Percentiles rank a stretch among this genome's conserved stretches.
Evolutionary conservation across 2,329 filamentous ascomycete species (phyloP).

Genomic region (Fusarium mangiferae): DNA sequence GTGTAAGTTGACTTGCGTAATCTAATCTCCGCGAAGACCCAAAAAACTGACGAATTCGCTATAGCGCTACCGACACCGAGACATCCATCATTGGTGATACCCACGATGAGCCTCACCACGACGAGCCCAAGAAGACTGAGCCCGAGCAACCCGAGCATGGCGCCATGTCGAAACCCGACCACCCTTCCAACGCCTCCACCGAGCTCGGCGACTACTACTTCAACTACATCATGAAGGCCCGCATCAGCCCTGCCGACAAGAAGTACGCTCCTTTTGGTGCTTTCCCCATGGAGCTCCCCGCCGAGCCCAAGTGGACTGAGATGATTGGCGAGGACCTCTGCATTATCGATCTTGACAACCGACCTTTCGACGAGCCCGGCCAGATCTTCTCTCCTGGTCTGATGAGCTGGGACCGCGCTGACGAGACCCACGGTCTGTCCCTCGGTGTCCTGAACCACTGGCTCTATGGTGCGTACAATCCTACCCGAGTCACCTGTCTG

Average conservation of each 20-base stretch:
- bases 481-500: not conserved
- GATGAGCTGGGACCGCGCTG: slow-evolving; percentile 51
- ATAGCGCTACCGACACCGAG: slow-evolving; percentile 38
- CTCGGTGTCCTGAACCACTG: slow-evolving; percentile 57
- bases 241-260: slow-evolving; percentile 36
- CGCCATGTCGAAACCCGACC: slow-evolving; percentile 29
- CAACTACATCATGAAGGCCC: slow-evolving; percentile 47
- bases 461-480: slow-evolving; percentile 50
- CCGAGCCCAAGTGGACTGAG: slow-evolving; percentile 46
- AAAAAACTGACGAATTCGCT: slow-evolving; percentile 11
- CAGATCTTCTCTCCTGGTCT: slow-evolving; percentile 49
- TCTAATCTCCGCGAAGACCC: not conserved
- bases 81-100: slow-evolving; percentile 24
- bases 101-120: slow-evolving; percentile 8
- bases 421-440: slow-evolving; percentile 51
- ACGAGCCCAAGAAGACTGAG: slow-evolving; percentile 15
- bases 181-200: slow-evolving; percentile 29
- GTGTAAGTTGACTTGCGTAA: slow-evolving; percentile 29
- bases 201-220: slow-evolving; percentile 48
- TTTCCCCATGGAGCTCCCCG: slow-evolving; percentile 47
- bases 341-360: slow-evolving; percentile 59
- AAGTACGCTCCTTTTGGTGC: slow-evolving; percentile 48
- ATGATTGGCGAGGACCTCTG: slow-evolving; percentile 53
- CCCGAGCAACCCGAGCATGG: slow-evolving; percentile 8
- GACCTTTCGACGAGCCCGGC: slow-evolving; percentile 50